Evolutionary conservation across 495 filamentous ascomycete species (phyloP), one percentile per base, ranked within the genome.

Genomic region (Aspergillus sclerotioniger): DNA sequence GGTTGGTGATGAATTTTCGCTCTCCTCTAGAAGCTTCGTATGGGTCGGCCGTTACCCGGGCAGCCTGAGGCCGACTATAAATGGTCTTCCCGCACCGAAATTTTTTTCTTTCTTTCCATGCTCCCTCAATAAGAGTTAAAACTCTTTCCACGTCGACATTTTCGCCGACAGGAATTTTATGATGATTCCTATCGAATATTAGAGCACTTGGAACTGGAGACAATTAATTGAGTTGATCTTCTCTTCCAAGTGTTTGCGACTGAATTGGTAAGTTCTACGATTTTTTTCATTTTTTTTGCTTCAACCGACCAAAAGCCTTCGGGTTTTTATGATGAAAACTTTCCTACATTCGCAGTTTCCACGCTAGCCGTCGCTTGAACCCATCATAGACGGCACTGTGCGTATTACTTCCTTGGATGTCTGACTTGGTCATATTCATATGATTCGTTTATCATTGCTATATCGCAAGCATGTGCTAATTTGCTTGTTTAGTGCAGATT

Each of bases 291-390:
- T 28, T 32, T 33, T 21, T 56, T 62, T 54, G 50, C 63, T 44
- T 58, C 47, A 53, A 43, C 47, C 55, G 56, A 65, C 60, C 64
- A 63, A 54, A 49, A 59, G 63, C 66, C 56, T 59, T 32, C 43
- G 48, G 58, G 67, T 65, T 63, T 54, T 64, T 67, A 78, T 76
- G 76, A 80, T 80, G 75, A 80, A 78, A 79, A 73, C 29, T 50
- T 65, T 77, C 69, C 76, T 71, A 76, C 74, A 78, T 80, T 80
- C 76, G 76, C 76, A 80, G 76, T 77, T 80, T 80, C 72, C 74
- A 80, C 76, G 75, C 75, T 74, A 78, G 76, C 62, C 74, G 71
- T 77, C 73, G 74, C 61, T 53, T 71, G 75, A 78, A 80, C 75
- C 75, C 67, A 76, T 62, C 55, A 67, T 66, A 74, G 75, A 72